Base-by-base conservation (phyloP, 768 basidiomycete species). In the Thelephora aurantiotincta region DNA sequence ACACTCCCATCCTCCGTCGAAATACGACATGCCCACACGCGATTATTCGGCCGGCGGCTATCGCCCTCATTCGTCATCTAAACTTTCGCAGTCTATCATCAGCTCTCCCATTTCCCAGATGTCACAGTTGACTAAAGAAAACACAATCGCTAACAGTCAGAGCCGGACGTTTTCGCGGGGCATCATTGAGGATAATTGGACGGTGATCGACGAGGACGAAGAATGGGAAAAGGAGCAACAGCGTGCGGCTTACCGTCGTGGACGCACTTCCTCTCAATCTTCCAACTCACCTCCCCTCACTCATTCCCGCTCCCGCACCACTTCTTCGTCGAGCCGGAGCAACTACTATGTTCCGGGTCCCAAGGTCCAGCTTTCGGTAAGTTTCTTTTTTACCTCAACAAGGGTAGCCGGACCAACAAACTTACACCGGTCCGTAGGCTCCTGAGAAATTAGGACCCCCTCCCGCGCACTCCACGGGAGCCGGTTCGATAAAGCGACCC, bases 261-360 rank as follows among this genome's bases (percentile, higher is more conserved):
- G 16, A 41, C 22, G 18, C 14, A n/a, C 16, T 41, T 41, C 38
- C 14, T 41, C 38, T 16, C 22, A 16, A 22, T 41, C 38, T 9
- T 41, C 38, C 22, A 6, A 41, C 16, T 41, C 38, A 7, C 38
- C 38, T 11, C 6, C 38, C 38, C 38, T 41, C 22, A 22, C 16
- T 41, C 18, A 41, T 41, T 41, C 38, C 12, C 16, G 38, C 38
- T 41, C 38, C 1, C 38, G 38, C 7, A 41, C 38, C 18, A 16
- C 6, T 16, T 41, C 38, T 18, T 41, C 38, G 4, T 41, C 38
- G 38, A 41, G 38, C 12, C 38, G 22, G 22, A 75, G 80, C 58
- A 85, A 82, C 2, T 86, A 84, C 66, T 85, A 83, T 58, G 74
- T 84, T 52, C 73, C 74, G 11, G 78, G 80, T n/a, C 80, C 82